A percentile compares a stretch with the other conserved stretches of the same genome.
These are phyloP conservation scores for Asterophora lycoperdoides DNA, from an alignment of 768 basidiomycete genomes.

Conservation along the genomic window DNA sequence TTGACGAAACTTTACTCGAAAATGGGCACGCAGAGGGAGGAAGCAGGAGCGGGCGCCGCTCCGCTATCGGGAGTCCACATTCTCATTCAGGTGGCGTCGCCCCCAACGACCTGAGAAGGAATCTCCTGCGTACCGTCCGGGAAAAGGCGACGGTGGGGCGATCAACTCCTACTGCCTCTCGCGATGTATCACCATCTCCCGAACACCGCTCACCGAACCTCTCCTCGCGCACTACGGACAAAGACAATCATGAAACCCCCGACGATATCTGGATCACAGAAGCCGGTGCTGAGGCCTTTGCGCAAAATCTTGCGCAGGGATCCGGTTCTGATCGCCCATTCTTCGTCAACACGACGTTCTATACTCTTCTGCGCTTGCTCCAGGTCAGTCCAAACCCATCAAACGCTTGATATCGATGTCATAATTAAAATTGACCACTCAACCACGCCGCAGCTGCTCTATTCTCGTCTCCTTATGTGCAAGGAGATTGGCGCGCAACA, in stretches of 20 bases:
- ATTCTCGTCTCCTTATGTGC: conserved; percentile 81
- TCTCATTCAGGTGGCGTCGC: conserved; percentile 44
- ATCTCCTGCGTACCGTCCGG: conserved; percentile 71
- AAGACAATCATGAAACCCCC: conserved; percentile 26
- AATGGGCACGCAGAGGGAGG: conserved; percentile 29
- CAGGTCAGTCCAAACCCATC: conserved; percentile 64
- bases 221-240: conserved; percentile 25
- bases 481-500: conserved; percentile 75
- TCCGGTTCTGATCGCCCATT: conserved; percentile 53
- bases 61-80: conserved; percentile 38
- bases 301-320: conserved; percentile 19
- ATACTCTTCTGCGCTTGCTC: conserved; percentile 80
- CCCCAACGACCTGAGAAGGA: conserved; percentile 71
- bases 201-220: conserved; percentile 30
- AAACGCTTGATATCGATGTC: conserved; percentile 6
- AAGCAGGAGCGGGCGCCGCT: conserved; percentile 43
- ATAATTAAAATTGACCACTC: conserved; percentile 9
- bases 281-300: conserved; percentile 26
- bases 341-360: conserved; percentile 91
- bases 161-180: conserved; percentile 37
- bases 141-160: conserved; percentile 45
- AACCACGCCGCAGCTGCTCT: conserved; percentile 68
- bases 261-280: conserved; percentile 64
- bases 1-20: conserved; percentile 36
- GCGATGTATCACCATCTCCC: conserved; percentile 36